Percentiles rank a stretch among this genome's conserved stretches.
Evolutionary conservation across 352 stramenopile genomes (phyloP).

Genomic region (Phytophthora vignae): DNA sequence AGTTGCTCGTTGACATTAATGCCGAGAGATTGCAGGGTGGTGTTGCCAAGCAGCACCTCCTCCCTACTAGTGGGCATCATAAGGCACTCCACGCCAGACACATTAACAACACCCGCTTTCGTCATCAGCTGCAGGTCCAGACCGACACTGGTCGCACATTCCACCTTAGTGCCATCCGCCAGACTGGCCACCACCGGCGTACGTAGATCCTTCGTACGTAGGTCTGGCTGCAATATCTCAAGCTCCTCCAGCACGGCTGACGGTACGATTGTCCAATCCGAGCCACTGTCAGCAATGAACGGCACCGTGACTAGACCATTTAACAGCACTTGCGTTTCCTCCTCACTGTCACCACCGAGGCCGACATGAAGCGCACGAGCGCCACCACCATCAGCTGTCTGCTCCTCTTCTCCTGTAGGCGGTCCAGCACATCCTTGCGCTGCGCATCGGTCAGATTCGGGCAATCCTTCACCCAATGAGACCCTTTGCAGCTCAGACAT

Average conservation of each 20-base stretch:
- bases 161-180: slow-evolving; percentile 3
- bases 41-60: slow-evolving; percentile 13
- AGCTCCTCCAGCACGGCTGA: slow-evolving; percentile 2
- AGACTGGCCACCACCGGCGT: neutral
- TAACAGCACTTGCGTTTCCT: neutral
- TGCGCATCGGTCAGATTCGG: slow-evolving; percentile 17
- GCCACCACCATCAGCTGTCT: neutral
- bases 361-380: slow-evolving; percentile 1
- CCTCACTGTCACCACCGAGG: neutral
- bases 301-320: neutral
- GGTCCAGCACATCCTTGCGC: slow-evolving; percentile 11
- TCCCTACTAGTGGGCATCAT: slow-evolving; percentile 2
- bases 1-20: slow-evolving; percentile 17
- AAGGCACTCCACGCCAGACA: slow-evolving; percentile 1
- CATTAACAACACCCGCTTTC: slow-evolving; percentile 1
- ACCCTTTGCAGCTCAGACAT: slow-evolving; percentile 24
- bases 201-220: neutral
- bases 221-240: neutral
- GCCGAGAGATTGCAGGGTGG: slow-evolving; percentile 1
- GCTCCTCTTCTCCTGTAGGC: slow-evolving; percentile 1
- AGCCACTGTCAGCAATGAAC: slow-evolving; percentile 1
- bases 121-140: slow-evolving; percentile 1
- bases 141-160: neutral
- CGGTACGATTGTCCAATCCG: slow-evolving; percentile 6
- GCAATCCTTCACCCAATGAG: slow-evolving; percentile 28